Percentiles rank a stretch among this genome's conserved stretches.
phyloP scores from a whole-genome alignment of 495 filamentous ascomycete species.

The Platismatia glauca region DNA sequence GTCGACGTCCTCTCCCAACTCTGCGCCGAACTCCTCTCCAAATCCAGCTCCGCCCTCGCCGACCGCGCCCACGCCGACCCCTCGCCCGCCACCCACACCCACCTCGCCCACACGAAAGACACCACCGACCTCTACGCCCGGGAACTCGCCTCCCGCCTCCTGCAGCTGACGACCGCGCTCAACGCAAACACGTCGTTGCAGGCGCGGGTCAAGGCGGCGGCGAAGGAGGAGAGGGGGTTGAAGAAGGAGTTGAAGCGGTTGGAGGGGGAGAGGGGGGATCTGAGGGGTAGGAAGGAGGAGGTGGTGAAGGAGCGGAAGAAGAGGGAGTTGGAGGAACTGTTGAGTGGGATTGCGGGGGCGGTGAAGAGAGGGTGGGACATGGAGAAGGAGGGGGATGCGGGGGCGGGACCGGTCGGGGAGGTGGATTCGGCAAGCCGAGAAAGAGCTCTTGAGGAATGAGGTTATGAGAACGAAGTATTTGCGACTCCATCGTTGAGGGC shows the following conservation, averaged over 20 bases:
- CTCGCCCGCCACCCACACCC: slow-evolving; percentile 29
- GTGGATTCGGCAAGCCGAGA: not conserved
- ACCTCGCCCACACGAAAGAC: slow-evolving; percentile 52
- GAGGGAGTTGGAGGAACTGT: slow-evolving; percentile 11
- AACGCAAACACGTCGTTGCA: slow-evolving; percentile 10
- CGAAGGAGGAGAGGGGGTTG: slow-evolving; percentile 16
- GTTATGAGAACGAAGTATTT: not conserved
- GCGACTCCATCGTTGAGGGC: not conserved
- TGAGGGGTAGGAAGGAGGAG: slow-evolving; percentile 14
- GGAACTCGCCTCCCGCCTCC: slow-evolving; percentile 51
- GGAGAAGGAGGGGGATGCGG: slow-evolving; percentile 8
- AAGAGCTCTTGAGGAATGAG: not conserved
- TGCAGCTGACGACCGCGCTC: slow-evolving; percentile 13
- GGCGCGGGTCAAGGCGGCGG: not conserved
- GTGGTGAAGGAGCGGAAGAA: slow-evolving; percentile 15
- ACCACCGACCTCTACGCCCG: slow-evolving; percentile 58
- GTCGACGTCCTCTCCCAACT: slow-evolving; percentile 18
- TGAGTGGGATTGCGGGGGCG: slow-evolving; percentile 13
- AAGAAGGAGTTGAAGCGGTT: slow-evolving; percentile 9
- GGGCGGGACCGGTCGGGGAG: not conserved
- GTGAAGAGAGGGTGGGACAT: slow-evolving; percentile 18
- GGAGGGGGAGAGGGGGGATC: slow-evolving; percentile 14
- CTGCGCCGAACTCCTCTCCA: slow-evolving; percentile 15
- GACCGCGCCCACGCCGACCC: not conserved
- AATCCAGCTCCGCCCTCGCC: slow-evolving; percentile 4